phyloP scores from a whole-genome alignment of 306 rosid genomes.

The Acacia crassicarpa region DNA sequence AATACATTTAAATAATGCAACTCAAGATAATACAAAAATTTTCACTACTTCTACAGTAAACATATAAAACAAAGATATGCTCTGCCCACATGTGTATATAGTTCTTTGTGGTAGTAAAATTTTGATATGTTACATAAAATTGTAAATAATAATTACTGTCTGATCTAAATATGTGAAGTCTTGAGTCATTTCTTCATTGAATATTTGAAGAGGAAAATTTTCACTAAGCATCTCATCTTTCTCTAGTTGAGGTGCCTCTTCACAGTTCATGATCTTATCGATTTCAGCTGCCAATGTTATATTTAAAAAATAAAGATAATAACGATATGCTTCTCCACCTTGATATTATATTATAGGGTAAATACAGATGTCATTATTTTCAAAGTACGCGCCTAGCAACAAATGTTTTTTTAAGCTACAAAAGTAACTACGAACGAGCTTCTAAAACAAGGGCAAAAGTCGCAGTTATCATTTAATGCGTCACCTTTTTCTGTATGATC shows the following conservation, averaged over 20 bases:
- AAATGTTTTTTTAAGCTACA: too few relatives aligned
- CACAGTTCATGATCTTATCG: background rate
- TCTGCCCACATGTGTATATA: background rate
- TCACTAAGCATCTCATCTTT: background rate
- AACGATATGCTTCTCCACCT: background rate
- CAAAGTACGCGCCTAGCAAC: too few relatives aligned
- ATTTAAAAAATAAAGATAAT: background rate
- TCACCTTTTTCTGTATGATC: constrained; percentile 46
- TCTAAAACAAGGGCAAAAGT: too few relatives aligned
- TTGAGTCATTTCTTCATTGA: background rate
- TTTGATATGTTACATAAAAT: background rate
- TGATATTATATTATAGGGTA: background rate
- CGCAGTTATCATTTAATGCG: constrained; percentile 38
- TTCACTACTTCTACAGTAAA: background rate
- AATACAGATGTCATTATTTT: too few relatives aligned
- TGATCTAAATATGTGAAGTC: background rate
- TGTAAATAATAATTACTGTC: background rate
- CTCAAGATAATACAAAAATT: background rate
- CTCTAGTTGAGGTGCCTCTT: background rate
- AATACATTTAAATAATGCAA: background rate
- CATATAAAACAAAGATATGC: background rate
- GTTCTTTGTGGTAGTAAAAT: background rate
- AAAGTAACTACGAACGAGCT: too few relatives aligned
- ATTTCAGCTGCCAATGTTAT: background rate
- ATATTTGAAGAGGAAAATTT: background rate